Conservation (phyloP, 805 yeast species). For the Metschnikowia sp. region DNA sequence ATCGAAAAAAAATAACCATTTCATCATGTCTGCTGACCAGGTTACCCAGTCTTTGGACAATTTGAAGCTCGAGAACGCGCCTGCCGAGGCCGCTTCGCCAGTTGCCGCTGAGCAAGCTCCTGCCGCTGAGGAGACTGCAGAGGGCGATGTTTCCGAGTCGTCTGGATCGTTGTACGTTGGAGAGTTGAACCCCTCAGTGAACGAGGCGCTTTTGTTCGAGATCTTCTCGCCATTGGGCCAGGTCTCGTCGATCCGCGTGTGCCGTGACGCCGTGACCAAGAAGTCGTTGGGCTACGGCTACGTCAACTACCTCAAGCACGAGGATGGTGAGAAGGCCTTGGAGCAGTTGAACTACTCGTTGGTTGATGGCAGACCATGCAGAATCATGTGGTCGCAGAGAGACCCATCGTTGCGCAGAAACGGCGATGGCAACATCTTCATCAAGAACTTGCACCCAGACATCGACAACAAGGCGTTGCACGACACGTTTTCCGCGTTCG, state of each 20-base stretch:
- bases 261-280: constrained; percentile 97
- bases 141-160: constrained; percentile 42
- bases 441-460: constrained; percentile 97
- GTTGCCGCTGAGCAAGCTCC: constrained; percentile 27
- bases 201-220: constrained; percentile 93
- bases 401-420: constrained; percentile 93
- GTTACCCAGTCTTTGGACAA: constrained; percentile 47
- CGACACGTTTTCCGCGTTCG: constrained; percentile 96
- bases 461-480: constrained; percentile 98
- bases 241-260: constrained; percentile 95
- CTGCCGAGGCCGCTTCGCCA: constrained; percentile 26
- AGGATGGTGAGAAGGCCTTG: constrained; percentile 90
- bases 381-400: constrained; percentile 99
- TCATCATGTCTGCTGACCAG: constrained; percentile 38
- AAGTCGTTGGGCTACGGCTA: constrained; percentile 97
- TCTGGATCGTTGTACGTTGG: constrained; percentile 95
- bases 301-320: constrained; percentile 87
- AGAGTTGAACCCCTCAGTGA: constrained; percentile 87
- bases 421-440: constrained; percentile 95
- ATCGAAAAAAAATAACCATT: constrained; percentile 12
- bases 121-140: constrained; percentile 31
- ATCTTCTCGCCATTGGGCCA: constrained; percentile 92
- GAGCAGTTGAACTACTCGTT: constrained; percentile 92
- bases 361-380: constrained; percentile 94
- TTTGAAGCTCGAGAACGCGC: constrained; percentile 40